phyloP scores from a whole-genome alignment of 768 basidiomycete species.

The Boletellus sp. region DNA sequence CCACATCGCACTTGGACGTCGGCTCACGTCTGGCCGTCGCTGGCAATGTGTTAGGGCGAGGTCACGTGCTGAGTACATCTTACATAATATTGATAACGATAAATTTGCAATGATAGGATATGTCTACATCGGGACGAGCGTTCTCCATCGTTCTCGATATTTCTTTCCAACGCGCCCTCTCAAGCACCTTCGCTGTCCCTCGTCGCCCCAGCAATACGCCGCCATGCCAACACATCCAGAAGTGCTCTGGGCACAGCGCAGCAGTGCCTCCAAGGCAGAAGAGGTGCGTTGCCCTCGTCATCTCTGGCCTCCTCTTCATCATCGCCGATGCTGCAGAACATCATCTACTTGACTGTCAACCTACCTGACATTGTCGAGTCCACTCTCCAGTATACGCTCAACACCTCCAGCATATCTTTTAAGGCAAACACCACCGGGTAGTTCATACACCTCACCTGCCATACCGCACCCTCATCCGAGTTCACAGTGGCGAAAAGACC shows the following conservation, averaged over 20 bases:
- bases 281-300: constrained; percentile 49
- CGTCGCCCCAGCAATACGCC: constrained; percentile 10
- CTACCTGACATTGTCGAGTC: constrained; percentile 64
- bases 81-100: constrained; percentile 5
- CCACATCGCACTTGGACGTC: constrained; percentile 45
- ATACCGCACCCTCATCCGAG: constrained; percentile 5
- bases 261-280: constrained; percentile 54
- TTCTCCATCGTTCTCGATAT: constrained; percentile 32
- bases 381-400: constrained; percentile 59
- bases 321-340: constrained; percentile 51
- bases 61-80: constrained; percentile 17
- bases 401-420: constrained; percentile 56
- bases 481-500: constrained; percentile 42
- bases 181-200: constrained; percentile 1
- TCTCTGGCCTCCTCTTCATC: not conserved
- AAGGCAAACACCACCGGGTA: constrained; percentile 65
- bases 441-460: constrained; percentile 14
- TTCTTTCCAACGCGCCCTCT: constrained; percentile 29
- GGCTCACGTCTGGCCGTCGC: not conserved
- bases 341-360: constrained; percentile 83
- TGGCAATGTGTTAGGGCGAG: not conserved
- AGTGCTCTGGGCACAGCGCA: constrained; percentile 93
- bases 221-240: constrained; percentile 68
- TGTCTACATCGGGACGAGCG: constrained; percentile 16
- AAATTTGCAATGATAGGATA: too few species aligned